Percentiles rank a stretch among this genome's conserved stretches.
These are phyloP conservation scores for Pseudogymnoascus sp. DNA, from an alignment of 2,329 filamentous ascomycete genomes.

Conservation along the genomic window DNA sequence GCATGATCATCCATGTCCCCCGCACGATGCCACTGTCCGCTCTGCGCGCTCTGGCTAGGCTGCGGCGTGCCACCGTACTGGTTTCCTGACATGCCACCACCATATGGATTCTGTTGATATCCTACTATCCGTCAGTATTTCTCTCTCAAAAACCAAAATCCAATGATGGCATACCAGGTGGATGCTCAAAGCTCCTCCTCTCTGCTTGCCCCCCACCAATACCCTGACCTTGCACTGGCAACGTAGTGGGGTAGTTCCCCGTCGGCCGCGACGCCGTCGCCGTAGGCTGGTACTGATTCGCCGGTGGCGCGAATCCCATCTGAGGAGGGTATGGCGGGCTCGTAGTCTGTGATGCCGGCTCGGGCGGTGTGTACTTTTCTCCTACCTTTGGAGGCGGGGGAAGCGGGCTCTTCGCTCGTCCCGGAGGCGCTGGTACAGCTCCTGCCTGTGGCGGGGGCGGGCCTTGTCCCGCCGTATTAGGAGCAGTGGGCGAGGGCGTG, in stretches of 20 bases:
- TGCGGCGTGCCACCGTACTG: slow-evolving; percentile 25
- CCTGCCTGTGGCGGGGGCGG: slow-evolving; percentile 52
- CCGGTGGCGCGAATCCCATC: slow-evolving; percentile 44
- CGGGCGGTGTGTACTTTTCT: slow-evolving; percentile 34
- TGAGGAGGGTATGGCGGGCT: slow-evolving; percentile 36
- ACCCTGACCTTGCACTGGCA: not conserved
- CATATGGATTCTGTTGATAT: slow-evolving; percentile 48
- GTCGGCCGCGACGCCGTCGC: slow-evolving; percentile 15
- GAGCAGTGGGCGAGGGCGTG: slow-evolving; percentile 35
- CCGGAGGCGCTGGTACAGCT: slow-evolving; percentile 39
- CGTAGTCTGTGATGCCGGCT: slow-evolving; percentile 25
- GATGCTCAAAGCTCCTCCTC: slow-evolving; percentile 25
- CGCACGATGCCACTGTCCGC: slow-evolving; percentile 24
- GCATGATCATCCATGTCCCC: not conserved
- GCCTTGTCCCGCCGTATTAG: slow-evolving; percentile 28
- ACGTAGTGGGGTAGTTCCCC: not conserved
- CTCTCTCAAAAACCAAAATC: not conserved
- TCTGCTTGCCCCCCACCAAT: not conserved
- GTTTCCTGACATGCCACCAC: slow-evolving; percentile 41
- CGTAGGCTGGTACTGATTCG: slow-evolving; percentile 17
- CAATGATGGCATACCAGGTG: slow-evolving; percentile 13
- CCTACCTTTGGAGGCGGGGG: slow-evolving; percentile 46
- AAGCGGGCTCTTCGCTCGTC: slow-evolving; percentile 27
- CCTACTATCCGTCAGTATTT: slow-evolving; percentile 25
- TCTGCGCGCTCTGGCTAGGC: slow-evolving; percentile 30